Evolutionary conservation across 768 basidiomycete species (phyloP).

Genomic region (Psilocybe azurescens): DNA sequence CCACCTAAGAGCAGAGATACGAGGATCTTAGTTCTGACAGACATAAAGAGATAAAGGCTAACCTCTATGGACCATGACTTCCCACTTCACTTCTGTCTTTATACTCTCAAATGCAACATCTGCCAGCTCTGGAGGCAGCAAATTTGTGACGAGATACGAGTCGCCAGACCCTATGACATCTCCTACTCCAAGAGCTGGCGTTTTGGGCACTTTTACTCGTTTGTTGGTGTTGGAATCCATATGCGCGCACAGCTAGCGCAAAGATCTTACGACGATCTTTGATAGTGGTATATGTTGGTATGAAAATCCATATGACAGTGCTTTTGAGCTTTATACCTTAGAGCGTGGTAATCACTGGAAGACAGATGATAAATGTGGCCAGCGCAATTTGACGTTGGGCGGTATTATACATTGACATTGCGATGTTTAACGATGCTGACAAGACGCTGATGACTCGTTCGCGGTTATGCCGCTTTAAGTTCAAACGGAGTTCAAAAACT

Average conservation of each 20-base stretch:
- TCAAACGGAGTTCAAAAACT: too few species aligned
- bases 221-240: background rate
- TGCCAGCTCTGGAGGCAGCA: conserved; percentile 63
- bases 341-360: too few species aligned
- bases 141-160: conserved; percentile 58
- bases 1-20: conserved; percentile 53
- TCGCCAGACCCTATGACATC: conserved; percentile 68
- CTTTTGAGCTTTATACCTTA: too few species aligned
- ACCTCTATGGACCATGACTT: conserved; percentile 78
- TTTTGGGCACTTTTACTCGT: background rate
- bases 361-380: too few species aligned
- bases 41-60: conserved; percentile 12
- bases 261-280: background rate
- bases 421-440: too few species aligned
- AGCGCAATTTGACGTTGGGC: too few species aligned
- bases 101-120: conserved; percentile 62
- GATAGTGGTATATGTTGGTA: background rate
- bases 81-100: conserved; percentile 72
- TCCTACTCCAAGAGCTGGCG: conserved; percentile 28
- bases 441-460: too few species aligned
- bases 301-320: background rate
- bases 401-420: too few species aligned
- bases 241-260: background rate
- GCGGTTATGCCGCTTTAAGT: too few species aligned
- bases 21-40: too few species aligned